Conservation (phyloP, 805 yeast genomes). For the Hagleromyces aurorensis region DNA sequence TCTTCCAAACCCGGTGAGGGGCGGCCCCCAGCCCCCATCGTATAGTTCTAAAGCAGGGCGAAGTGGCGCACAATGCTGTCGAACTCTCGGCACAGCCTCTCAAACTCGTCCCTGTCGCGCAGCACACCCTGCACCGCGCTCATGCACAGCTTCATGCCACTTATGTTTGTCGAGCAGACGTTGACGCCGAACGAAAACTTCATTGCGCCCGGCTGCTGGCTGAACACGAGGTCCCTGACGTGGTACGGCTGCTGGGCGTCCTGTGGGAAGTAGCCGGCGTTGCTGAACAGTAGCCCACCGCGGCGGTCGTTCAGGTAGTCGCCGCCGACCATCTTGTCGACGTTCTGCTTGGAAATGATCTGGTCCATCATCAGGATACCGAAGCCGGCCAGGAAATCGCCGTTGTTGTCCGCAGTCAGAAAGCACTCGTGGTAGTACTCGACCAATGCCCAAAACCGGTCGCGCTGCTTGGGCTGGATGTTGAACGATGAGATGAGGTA, state of each 20-base stretch:
- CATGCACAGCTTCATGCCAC: conserved; percentile 19
- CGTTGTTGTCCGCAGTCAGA: conserved; percentile 9
- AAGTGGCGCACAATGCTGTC: conserved; percentile 2
- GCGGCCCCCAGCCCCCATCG: too few relatives aligned
- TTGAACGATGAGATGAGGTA: conserved; percentile 17
- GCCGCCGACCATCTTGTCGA: conserved; percentile 14
- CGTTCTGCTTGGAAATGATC: conserved; percentile 11
- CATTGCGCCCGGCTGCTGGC: conserved; percentile 20
- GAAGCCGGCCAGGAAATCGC: conserved; percentile 14
- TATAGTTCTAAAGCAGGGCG: too few relatives aligned
- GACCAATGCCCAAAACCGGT: conserved; percentile 17
- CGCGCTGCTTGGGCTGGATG: conserved; percentile 6
- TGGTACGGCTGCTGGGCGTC: conserved; percentile 2
- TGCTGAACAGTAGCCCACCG: conserved; percentile 23
- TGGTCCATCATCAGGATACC: conserved; percentile 19
- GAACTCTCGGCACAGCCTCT: conserved; percentile 8
- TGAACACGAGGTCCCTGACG: conserved; percentile 15
- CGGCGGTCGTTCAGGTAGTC: conserved; percentile 13
- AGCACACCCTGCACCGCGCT: conserved; percentile 15
- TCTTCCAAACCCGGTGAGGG: too few relatives aligned
- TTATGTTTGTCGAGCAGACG: conserved; percentile 15
- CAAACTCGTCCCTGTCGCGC: conserved; percentile 7
- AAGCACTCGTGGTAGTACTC: conserved; percentile 14
- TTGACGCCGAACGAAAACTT: conserved; percentile 17
- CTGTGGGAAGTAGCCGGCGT: conserved; percentile 16